These are phyloP conservation scores for Colletotrichum ledebouriae DNA, from an alignment of 2,329 filamentous ascomycete species.

Conservation along the genomic window DNA sequence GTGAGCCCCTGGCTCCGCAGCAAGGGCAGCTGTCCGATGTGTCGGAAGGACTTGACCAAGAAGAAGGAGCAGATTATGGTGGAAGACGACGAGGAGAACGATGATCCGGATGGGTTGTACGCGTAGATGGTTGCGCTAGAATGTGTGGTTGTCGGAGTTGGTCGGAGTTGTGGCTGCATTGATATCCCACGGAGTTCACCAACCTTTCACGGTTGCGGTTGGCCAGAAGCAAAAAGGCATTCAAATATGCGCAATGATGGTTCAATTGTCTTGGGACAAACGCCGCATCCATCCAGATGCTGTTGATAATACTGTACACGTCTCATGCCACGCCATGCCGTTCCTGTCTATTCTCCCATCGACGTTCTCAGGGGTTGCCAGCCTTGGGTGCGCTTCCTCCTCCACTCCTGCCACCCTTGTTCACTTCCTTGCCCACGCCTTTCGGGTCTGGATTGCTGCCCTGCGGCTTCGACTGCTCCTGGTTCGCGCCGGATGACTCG, in stretches of 20 bases:
- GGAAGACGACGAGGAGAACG: constrained; percentile 65
- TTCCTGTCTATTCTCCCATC: neutral
- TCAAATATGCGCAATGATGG: constrained; percentile 14
- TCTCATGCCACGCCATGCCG: neutral
- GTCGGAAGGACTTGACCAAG: constrained; percentile 70
- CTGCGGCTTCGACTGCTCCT: constrained; percentile 56
- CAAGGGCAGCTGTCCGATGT: constrained; percentile 75
- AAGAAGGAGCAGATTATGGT: constrained; percentile 62
- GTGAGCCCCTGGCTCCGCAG: constrained; percentile 74
- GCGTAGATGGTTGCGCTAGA: constrained; percentile 45
- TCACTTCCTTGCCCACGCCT: constrained; percentile 51
- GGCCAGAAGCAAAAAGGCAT: neutral
- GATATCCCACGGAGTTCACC: constrained; percentile 24
- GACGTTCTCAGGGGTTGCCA: constrained; percentile 36
- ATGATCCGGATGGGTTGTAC: constrained; percentile 65
- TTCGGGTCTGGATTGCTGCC: constrained; percentile 53
- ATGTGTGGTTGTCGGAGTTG: constrained; percentile 12
- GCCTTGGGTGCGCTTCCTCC: constrained; percentile 51
- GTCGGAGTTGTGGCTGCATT: constrained; percentile 31
- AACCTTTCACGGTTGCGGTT: constrained; percentile 10
- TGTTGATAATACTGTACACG: constrained; percentile 8
- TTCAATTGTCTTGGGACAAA: constrained; percentile 5
- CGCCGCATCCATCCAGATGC: constrained; percentile 9
- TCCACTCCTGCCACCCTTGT: constrained; percentile 53
- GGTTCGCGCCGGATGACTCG: constrained; percentile 60